These are phyloP conservation scores for Takashimella koratensis DNA, from an alignment of 1,284 basidiomycete genomes.

Conservation along the genomic window DNA sequence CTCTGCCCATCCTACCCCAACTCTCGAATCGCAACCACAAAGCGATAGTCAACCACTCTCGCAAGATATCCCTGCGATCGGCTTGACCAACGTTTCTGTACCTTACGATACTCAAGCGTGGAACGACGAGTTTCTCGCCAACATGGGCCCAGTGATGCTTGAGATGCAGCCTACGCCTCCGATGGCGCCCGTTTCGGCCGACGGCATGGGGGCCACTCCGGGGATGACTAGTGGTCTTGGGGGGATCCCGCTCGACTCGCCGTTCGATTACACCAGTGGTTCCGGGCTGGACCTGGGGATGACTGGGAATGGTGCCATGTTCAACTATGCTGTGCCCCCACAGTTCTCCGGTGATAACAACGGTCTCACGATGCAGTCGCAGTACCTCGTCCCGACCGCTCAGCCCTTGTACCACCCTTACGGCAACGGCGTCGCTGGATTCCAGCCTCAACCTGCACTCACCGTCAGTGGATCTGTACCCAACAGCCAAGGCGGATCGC, in stretches of 20 bases:
- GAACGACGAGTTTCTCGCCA: neutral
- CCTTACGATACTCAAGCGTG: neutral
- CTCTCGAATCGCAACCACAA: neutral
- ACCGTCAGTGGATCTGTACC: neutral
- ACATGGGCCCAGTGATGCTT: neutral
- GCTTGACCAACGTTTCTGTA: neutral
- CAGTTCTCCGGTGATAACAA: neutral
- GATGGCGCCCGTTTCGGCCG: neutral
- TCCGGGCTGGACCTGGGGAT: neutral
- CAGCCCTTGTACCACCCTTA: neutral
- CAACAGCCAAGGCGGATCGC: neutral
- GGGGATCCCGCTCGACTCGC: neutral
- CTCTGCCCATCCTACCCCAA: neutral
- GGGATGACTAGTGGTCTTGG: neutral
- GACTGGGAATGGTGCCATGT: neutral
- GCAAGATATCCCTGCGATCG: neutral
- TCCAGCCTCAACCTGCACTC: neutral
- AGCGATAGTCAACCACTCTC: neutral
- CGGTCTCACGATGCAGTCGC: neutral
- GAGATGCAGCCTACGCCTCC: neutral
- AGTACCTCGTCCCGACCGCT: neutral
- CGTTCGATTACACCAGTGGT: neutral
- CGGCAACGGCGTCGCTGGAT: neutral
- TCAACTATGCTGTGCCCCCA: neutral
- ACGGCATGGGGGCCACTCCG: neutral